Conservation (phyloP, 306 rosid genomes). For the Sechiopsis laciniata region DNA sequence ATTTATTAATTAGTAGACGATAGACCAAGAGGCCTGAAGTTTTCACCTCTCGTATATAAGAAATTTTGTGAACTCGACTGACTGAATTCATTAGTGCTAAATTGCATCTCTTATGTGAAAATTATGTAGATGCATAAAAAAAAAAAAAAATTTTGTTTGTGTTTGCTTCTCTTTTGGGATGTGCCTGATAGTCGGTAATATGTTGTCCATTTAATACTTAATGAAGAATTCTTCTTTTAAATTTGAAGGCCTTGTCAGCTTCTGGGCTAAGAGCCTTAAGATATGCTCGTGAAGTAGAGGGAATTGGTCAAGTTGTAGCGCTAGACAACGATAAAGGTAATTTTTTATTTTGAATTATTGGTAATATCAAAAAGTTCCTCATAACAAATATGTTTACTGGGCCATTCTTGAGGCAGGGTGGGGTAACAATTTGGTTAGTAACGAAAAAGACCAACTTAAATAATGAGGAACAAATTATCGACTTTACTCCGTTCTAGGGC, state of each 20-base stretch:
- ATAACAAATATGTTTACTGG: neutral
- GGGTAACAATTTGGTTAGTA: neutral
- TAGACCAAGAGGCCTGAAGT: no score
- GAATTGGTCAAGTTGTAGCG: conserved; percentile 91
- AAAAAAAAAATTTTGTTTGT: neutral
- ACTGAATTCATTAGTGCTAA: no score
- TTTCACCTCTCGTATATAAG: no score
- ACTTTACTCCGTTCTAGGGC: neutral
- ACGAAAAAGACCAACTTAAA: neutral
- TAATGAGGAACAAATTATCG: neutral
- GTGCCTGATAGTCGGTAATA: neutral
- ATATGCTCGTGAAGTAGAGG: conserved; percentile 90
- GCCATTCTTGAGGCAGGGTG: neutral
- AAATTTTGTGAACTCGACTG: no score
- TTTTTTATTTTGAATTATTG: conserved; percentile 5
- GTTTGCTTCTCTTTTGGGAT: conserved; percentile 1
- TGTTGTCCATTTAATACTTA: conserved; percentile 17
- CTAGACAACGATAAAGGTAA: conserved; percentile 86
- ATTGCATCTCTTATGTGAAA: neutral
- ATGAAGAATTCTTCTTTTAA: conserved; percentile 20
- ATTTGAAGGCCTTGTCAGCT: conserved; percentile 81
- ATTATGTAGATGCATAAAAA: neutral
- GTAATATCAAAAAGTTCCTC: neutral
- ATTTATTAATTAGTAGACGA: no score
- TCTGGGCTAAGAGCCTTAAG: conserved; percentile 94